These are phyloP conservation scores for Leptodermis oblonga DNA, from an alignment of 257 asterid genomes.

Conservation along the genomic window DNA sequence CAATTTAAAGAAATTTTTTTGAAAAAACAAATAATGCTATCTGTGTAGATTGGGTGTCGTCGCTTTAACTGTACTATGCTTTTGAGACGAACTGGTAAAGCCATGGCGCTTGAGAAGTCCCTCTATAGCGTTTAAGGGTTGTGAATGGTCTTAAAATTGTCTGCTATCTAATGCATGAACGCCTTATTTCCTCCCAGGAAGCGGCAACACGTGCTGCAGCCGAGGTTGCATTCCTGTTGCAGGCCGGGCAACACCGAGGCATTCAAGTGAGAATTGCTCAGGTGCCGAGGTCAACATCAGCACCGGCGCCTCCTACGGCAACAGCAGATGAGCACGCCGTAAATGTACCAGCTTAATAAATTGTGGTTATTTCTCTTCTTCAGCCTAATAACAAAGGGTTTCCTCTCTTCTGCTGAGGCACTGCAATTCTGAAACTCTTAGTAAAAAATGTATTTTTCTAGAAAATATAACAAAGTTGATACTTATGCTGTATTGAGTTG, in stretches of 20 bases:
- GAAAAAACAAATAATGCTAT: too few species aligned
- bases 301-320: constrained; percentile 13
- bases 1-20: too few species aligned
- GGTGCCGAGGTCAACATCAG: constrained; percentile 21
- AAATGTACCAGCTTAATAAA: constrained; percentile 20
- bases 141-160: too few species aligned
- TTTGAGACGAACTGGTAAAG: too few species aligned
- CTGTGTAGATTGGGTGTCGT: too few species aligned
- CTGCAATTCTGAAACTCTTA: neutral
- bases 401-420: constrained; percentile 1
- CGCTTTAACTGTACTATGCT: too few species aligned
- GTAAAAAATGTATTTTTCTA: neutral
- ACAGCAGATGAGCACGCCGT: constrained; percentile 20
- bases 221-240: constrained; percentile 46
- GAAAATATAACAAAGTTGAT: neutral
- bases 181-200: constrained; percentile 32
- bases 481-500: neutral
- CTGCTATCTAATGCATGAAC: too few species aligned
- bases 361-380: neutral
- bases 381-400: constrained; percentile 14
- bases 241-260: constrained; percentile 43
- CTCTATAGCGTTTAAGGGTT: too few species aligned
- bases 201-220: constrained; percentile 42
- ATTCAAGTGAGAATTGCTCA: constrained; percentile 35
- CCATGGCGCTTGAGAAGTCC: too few species aligned